These are phyloP conservation scores for Lentinula boryana DNA, from an alignment of 768 basidiomycete genomes.

Conservation along the genomic window DNA sequence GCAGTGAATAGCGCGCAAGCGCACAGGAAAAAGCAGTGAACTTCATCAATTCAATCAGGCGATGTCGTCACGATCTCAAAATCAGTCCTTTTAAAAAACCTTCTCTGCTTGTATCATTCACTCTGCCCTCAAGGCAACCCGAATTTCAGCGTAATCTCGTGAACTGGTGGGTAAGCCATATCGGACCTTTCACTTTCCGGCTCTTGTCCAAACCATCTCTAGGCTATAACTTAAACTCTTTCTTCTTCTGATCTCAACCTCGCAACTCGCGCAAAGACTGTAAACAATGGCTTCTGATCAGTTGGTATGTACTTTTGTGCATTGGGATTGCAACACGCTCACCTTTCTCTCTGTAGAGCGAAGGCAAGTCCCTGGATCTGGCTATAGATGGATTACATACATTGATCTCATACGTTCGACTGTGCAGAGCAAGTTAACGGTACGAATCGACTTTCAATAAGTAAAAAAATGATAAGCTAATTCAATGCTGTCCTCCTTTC, in stretches of 20 bases:
- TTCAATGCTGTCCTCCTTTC: neutral
- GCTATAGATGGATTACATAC: neutral
- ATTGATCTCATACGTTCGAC: neutral
- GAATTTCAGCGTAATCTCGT: too few species aligned
- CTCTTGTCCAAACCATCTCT: neutral
- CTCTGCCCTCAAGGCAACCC: too few species aligned
- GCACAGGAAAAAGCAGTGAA: too few species aligned
- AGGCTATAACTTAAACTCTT: neutral
- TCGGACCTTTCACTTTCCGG: too few species aligned
- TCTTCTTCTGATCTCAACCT: neutral
- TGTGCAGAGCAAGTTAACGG: conserved; percentile 6
- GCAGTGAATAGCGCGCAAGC: too few species aligned
- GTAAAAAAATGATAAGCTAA: neutral
- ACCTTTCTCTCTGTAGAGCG: neutral
- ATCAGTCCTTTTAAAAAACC: too few species aligned
- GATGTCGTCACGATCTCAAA: too few species aligned
- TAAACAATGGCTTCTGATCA: conserved; percentile 1
- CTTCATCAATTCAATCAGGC: too few species aligned
- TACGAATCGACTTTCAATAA: neutral
- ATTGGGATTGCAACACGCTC: neutral
- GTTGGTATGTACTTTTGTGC: neutral
- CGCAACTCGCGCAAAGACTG: neutral
- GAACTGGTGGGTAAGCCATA: too few species aligned
- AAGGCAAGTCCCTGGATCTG: neutral
- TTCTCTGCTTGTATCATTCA: too few species aligned